A percentile compares a stretch with the other conserved stretches of the same genome.
These are phyloP conservation scores for Bolboschoenoplectus hybrid DNA, from an alignment of 202 grass and related monocot genomes.

Conservation along the genomic window DNA sequence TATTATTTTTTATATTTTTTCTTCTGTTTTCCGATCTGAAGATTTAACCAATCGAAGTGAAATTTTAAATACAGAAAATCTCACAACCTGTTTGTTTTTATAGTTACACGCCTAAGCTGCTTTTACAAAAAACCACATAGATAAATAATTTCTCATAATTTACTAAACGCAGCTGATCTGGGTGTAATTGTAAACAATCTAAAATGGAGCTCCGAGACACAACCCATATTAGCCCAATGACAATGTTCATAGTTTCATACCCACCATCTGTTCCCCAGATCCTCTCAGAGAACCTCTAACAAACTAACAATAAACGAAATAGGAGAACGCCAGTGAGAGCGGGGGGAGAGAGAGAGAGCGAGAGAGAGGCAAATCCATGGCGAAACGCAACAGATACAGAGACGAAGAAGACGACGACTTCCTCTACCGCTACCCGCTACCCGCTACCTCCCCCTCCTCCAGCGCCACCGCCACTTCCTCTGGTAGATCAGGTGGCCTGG, in stretches of 20 bases:
- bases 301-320: background rate
- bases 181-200: background rate
- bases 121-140: background rate
- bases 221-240: background rate
- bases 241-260: background rate
- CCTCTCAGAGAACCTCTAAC: too few species aligned
- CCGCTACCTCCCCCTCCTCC: slow-evolving; percentile 29
- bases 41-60: too few species aligned
- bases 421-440: slow-evolving; percentile 80
- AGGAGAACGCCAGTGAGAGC: background rate
- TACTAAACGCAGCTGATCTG: too few species aligned
- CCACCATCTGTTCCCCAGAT: too few species aligned
- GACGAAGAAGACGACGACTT: slow-evolving; percentile 75
- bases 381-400: slow-evolving; percentile 56
- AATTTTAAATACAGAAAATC: too few species aligned
- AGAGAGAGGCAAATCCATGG: slow-evolving; percentile 40
- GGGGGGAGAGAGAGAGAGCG: too few species aligned
- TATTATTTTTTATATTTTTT: background rate
- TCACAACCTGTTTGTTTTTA: background rate
- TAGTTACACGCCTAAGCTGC: background rate
- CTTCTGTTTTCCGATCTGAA: background rate
- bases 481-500: slow-evolving; percentile 74
- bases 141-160: background rate
- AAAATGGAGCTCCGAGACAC: background rate
- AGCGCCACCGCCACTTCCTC: slow-evolving; percentile 5